Evolutionary conservation across 805 yeast species (phyloP).

Genomic region (Ogataea nonfermentans): DNA sequence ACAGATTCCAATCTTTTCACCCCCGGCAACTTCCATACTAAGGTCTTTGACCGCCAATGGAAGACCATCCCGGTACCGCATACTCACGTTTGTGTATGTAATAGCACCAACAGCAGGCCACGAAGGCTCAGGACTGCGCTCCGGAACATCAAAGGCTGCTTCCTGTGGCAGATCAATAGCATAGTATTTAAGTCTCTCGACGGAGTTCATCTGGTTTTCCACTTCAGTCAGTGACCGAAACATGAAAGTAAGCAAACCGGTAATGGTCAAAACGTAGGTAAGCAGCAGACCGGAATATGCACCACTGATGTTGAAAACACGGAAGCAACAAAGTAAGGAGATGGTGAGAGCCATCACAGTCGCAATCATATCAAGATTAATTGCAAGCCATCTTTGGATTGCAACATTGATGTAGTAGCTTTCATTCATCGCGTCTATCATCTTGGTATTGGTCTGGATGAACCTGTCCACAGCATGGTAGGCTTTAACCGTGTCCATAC

Average conservation of each 20-base stretch:
- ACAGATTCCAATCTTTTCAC: slow-evolving; percentile 76
- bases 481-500: slow-evolving; percentile 63
- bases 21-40: slow-evolving; percentile 42
- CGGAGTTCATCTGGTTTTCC: slow-evolving; percentile 80
- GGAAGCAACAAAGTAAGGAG: slow-evolving; percentile 56
- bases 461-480: slow-evolving; percentile 46
- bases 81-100: slow-evolving; percentile 44
- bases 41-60: slow-evolving; percentile 56
- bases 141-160: slow-evolving; percentile 53
- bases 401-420: slow-evolving; percentile 58
- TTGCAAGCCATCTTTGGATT: slow-evolving; percentile 63
- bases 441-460: slow-evolving; percentile 40
- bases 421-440: slow-evolving; percentile 63
- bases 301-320: slow-evolving; percentile 55
- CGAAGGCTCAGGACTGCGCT: slow-evolving; percentile 38
- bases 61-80: slow-evolving; percentile 59
- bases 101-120: slow-evolving; percentile 55
- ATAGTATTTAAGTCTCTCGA: slow-evolving; percentile 68
- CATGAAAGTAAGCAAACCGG: slow-evolving; percentile 53
- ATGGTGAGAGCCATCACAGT: slow-evolving; percentile 46
- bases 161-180: slow-evolving; percentile 64
- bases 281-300: slow-evolving; percentile 62
- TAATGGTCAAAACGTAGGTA: slow-evolving; percentile 56
- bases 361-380: slow-evolving; percentile 50
- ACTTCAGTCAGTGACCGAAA: slow-evolving; percentile 61